Conservation (phyloP, 2,329 filamentous ascomycete species). For the Diaporthe citriasiana region DNA sequence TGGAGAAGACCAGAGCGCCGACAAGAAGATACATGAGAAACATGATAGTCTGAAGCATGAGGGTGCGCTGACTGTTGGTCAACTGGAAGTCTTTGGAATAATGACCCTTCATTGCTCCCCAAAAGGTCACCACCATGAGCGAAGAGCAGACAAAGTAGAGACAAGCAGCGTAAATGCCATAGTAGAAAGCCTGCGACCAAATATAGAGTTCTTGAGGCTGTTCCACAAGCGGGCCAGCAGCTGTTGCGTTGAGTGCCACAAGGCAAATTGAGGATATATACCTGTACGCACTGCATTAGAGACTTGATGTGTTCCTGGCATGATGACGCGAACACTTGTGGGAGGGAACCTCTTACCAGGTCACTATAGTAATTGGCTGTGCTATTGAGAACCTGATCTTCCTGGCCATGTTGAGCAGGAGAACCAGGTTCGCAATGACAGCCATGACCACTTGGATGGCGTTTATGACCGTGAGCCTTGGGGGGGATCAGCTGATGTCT, state of each 20-base stretch:
- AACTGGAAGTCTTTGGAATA: slow-evolving; percentile 85
- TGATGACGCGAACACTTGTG: slow-evolving; percentile 53
- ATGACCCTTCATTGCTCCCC: slow-evolving; percentile 77
- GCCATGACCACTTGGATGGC: slow-evolving; percentile 82
- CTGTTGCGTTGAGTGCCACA: slow-evolving; percentile 75
- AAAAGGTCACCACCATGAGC: slow-evolving; percentile 83
- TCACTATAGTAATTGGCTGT: slow-evolving; percentile 84
- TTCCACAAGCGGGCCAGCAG: slow-evolving; percentile 68
- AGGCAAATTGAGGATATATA: slow-evolving; percentile 75
- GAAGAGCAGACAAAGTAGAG: slow-evolving; percentile 85
- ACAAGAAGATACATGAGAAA: slow-evolving; percentile 86
- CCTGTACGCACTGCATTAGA: slow-evolving; percentile 56
- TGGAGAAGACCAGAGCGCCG: slow-evolving; percentile 81
- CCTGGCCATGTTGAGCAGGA: slow-evolving; percentile 89
- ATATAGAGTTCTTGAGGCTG: slow-evolving; percentile 65
- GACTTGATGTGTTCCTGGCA: neutral
- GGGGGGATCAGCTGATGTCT: neutral
- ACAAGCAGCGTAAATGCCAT: slow-evolving; percentile 82
- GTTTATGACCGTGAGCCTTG: slow-evolving; percentile 80
- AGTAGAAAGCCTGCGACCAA: slow-evolving; percentile 88
- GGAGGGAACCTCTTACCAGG: slow-evolving; percentile 77
- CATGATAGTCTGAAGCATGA: slow-evolving; percentile 91
- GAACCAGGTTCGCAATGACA: slow-evolving; percentile 82
- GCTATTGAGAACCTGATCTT: slow-evolving; percentile 85
- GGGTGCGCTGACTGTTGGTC: slow-evolving; percentile 83